phyloP scores from a whole-genome alignment of 345 rosid genomes.

The Hibiscus tridactylites region DNA sequence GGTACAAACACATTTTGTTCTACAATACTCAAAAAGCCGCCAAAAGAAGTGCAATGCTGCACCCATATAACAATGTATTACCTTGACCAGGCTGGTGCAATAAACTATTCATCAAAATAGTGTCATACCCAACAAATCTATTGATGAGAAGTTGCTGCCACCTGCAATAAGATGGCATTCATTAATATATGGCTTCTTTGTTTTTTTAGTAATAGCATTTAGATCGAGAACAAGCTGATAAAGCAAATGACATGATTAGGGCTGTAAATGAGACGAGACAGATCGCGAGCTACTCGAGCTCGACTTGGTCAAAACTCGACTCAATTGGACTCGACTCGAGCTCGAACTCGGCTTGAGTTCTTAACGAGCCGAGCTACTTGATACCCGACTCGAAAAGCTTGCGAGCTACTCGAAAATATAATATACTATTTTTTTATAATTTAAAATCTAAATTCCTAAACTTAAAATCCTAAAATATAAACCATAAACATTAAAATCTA shows the following conservation, averaged over 20 bases:
- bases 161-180: constrained; percentile 37
- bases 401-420: too few relatives aligned
- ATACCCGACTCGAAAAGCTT: too few relatives aligned
- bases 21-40: background rate
- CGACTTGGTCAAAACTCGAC: too few relatives aligned
- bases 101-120: constrained; percentile 95
- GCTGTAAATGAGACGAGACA: too few relatives aligned
- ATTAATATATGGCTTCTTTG: background rate
- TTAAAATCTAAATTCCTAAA: too few relatives aligned
- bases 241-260: background rate
- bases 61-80: constrained; percentile 20
- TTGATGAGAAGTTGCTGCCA: constrained; percentile 99
- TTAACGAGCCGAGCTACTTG: too few relatives aligned
- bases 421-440: too few relatives aligned
- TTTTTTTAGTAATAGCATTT: background rate
- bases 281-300: too few relatives aligned
- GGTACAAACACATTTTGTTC: background rate
- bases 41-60: background rate
- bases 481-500: too few relatives aligned
- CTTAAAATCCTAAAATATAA: too few relatives aligned
- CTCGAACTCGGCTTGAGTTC: too few relatives aligned
- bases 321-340: too few relatives aligned
- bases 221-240: background rate
- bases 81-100: constrained; percentile 86
- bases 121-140: constrained; percentile 97